Percentiles rank a stretch among this genome's conserved stretches.
Conservation (phyloP, 208 protist species). For the Tritrichomonas musculus region DNA sequence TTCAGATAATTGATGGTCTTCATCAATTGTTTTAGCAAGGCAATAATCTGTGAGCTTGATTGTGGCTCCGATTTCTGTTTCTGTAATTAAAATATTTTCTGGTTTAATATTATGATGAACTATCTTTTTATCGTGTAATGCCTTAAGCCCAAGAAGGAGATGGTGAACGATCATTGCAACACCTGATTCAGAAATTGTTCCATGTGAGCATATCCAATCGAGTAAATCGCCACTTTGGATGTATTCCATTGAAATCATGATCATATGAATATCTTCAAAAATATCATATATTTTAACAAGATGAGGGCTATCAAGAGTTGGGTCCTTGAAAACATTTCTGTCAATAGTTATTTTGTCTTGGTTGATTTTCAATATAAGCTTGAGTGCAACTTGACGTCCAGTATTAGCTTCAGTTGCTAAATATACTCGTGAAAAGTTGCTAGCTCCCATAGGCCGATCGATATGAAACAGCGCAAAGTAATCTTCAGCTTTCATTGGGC, state of each 20-base stretch:
- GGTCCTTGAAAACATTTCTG: background rate
- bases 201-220: background rate
- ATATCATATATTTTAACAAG: background rate
- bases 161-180: background rate
- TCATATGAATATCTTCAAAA: background rate
- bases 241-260: background rate
- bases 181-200: background rate
- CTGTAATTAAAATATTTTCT: background rate
- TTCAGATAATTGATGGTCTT: background rate
- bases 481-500: background rate
- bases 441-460: background rate
- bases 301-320: background rate
- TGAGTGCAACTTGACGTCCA: background rate
- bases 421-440: background rate
- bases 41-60: background rate
- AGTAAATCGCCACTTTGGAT: background rate
- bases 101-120: background rate
- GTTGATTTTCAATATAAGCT: background rate
- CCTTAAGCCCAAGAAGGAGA: background rate
- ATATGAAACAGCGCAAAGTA: background rate
- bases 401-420: background rate
- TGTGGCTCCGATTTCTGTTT: background rate
- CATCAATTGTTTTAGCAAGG: background rate
- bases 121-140: background rate
- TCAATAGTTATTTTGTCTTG: background rate